Evolutionary conservation across 1,284 basidiomycete species (phyloP), one percentile per base, ranked within the genome.

Genomic region (Afroboletus lepidellus): DNA sequence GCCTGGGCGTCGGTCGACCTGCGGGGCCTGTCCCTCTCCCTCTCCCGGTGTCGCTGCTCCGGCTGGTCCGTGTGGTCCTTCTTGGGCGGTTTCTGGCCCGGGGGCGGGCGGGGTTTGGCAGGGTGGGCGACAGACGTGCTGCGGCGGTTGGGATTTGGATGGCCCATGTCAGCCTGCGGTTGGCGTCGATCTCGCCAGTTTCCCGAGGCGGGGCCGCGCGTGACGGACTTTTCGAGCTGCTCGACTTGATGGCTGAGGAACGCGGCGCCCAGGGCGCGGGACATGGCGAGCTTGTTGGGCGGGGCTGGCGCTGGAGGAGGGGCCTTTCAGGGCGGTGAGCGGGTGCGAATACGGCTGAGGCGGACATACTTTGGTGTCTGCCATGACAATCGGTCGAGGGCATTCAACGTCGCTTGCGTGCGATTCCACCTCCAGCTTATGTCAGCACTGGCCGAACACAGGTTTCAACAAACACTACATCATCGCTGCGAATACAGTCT

Each of bases 201-300:
- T 2, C 78, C 79, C 1, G 77, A 73, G 15, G 73, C 70, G 23
- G 76, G 71, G n/a, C 76, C 77, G 39, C 72, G 74, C 2, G 74
- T 71, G n/a, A 88, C 84, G 0, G 83, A 76, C 67, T 86, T 87
- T 72, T 90, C 89, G 50, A 92, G 80, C 61, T 90, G 85, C 60
- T 90, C 86, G 39, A 92, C 89, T 62, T 91, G 87, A 58, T 92
- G 88, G 59, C 78, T 87, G 50, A 92, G 77, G 69, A 91, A 91
- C 3, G 89, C 89, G 30, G 89, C 87, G 18, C 89, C 89, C 34
- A 92, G 79, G 0, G 90, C 87, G 56, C 84, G 81, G 51, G 89
- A 90, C 85, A 92, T 87, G 50, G 86, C 87, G 39, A 85, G 64
- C 66, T 85, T 86, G 69, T 78, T 81, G 41, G 66, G 51, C 5